Conservation (phyloP, 306 rosid species). For the Arachis hypogaea region DNA sequence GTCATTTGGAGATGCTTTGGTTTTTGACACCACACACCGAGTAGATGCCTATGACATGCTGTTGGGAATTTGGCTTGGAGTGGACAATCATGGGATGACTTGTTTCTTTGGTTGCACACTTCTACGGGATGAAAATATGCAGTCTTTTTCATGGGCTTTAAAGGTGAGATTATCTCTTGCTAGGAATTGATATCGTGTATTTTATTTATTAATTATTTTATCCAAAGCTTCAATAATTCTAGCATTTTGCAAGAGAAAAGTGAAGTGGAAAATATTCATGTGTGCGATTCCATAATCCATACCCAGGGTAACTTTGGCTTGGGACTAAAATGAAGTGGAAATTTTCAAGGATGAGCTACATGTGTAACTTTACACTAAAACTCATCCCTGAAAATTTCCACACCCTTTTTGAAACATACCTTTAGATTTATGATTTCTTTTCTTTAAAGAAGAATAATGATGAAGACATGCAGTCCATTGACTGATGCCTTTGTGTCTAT, state of each 20-base stretch:
- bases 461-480: constrained; percentile 1
- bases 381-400: no score
- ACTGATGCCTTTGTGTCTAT: constrained; percentile 27
- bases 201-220: constrained; percentile 30
- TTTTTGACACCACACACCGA: constrained; percentile 79
- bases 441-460: constrained; percentile 5
- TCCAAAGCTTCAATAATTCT: constrained; percentile 17
- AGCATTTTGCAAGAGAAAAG: constrained; percentile 18
- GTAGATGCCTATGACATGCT: constrained; percentile 82
- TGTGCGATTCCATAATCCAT: neutral
- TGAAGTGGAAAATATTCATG: neutral
- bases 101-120: constrained; percentile 79
- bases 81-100: constrained; percentile 82
- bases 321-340: no score
- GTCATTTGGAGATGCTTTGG: constrained; percentile 70
- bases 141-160: constrained; percentile 77
- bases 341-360: no score
- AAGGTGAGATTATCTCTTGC: constrained; percentile 54
- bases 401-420: no score
- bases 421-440: neutral
- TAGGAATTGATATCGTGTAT: constrained; percentile 10
- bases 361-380: no score
- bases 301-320: no score
- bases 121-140: constrained; percentile 70
- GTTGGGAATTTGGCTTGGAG: constrained; percentile 87